phyloP scores from a whole-genome alignment of 768 basidiomycete species.

The Collybiopsis luxurians region DNA sequence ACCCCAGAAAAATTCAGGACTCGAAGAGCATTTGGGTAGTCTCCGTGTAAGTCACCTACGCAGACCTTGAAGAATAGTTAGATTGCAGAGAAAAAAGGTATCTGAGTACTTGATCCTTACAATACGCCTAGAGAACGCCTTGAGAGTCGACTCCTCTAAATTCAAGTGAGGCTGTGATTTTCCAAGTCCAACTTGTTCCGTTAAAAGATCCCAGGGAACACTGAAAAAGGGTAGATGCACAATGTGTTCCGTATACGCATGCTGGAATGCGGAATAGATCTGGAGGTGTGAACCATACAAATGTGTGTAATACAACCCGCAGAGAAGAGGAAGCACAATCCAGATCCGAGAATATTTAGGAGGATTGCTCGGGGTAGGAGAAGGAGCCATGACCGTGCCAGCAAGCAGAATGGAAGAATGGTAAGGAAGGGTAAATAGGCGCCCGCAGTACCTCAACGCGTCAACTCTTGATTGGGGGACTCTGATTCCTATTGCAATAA shows the following conservation, averaged over 20 bases:
- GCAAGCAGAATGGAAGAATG: not conserved
- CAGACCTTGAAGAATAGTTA: not conserved
- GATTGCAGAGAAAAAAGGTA: not conserved
- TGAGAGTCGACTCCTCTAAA: not conserved
- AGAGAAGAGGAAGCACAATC: not conserved
- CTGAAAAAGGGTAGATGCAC: not conserved
- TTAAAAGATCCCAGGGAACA: not conserved
- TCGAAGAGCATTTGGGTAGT: slow-evolving; percentile 71
- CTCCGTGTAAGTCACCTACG: slow-evolving; percentile 94
- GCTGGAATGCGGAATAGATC: not conserved
- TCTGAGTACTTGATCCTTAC: too few species aligned
- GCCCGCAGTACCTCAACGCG: too few species aligned
- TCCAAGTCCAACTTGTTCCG: too few species aligned
- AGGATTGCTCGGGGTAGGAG: not conserved
- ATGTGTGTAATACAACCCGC: not conserved
- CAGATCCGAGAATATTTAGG: not conserved
- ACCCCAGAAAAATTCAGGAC: slow-evolving; percentile 83
- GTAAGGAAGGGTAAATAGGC: too few species aligned
- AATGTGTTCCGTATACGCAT: not conserved
- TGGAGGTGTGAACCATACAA: not conserved
- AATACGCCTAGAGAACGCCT: too few species aligned
- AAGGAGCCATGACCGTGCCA: not conserved
- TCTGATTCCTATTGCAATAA: too few species aligned
- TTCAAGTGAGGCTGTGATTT: not conserved
- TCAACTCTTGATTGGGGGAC: too few species aligned